These are phyloP conservation scores for Russula virescens DNA, from an alignment of 768 basidiomycete genomes.

Conservation along the genomic window DNA sequence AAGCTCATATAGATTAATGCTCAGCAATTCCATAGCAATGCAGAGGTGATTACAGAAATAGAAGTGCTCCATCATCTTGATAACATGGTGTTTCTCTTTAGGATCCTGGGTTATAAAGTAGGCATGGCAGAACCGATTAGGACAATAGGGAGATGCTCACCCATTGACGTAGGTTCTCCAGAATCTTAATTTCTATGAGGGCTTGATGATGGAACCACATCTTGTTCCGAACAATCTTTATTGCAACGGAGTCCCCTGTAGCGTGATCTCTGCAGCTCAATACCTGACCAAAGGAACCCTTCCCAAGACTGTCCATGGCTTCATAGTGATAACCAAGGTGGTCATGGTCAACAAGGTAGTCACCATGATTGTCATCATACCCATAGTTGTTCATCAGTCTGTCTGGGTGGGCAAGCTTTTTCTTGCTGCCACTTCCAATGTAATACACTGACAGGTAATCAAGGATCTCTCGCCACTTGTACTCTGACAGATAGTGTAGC, in stretches of 20 bases:
- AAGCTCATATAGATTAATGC: conserved; percentile 97
- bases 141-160: too few species aligned
- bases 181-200: too few species aligned
- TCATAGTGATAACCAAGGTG: conserved; percentile 98
- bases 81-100: conserved; percentile 94
- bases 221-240: too few species aligned
- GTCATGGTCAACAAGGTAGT: conserved; percentile 86
- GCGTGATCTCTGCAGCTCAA: too few species aligned
- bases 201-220: too few species aligned
- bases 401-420: conserved; percentile 74
- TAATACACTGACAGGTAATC: conserved; percentile 83
- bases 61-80: conserved; percentile 98
- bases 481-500: conserved; percentile 72
- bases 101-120: too few species aligned
- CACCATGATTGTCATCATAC: conserved; percentile 97
- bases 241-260: too few species aligned
- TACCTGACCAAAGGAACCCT: conserved; percentile 98
- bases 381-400: conserved; percentile 81
- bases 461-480: conserved; percentile 85
- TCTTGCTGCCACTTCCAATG: conserved; percentile 72
- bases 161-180: too few species aligned
- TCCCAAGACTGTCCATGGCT: conserved; percentile 85
- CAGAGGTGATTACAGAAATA: conserved; percentile 97
- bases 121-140: too few species aligned
- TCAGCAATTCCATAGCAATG: conserved; percentile 95